Evolutionary conservation across 371 early-diverging fungal genomes (phyloP), one percentile per base, ranked within the genome.

Genomic region (Dentiscutata heterogama): DNA sequence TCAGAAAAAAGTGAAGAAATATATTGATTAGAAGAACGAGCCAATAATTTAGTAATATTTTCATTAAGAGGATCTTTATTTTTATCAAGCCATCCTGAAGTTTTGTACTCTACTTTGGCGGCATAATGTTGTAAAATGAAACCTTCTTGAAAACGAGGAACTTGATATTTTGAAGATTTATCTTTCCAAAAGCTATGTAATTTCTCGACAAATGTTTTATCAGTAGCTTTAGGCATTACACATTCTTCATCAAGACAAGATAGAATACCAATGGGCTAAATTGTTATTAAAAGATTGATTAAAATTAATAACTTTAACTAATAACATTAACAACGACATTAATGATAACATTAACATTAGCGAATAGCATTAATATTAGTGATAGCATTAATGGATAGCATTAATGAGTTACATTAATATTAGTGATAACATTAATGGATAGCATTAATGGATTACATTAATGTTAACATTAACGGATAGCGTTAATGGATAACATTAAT

Each of bases 61-160:
- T 99, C 99, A 87, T 99, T 99, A 65, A 99, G 90, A n/a, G 99
- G 98, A 85, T 99, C 99, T 88, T 99, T 99, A 93, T 99, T 99
- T 90, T 99, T 99, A 83, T 97, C 96, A 29, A 99, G 90, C 99
- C 99, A 99, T 6, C 97, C 99, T 3, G 88, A 84, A n/a, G 95
- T 95, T 74, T 89, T 92, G 86, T 99, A 99, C 84, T 98, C 97
- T 46, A 99, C 99, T 68, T 95, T 91, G 54, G 98, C 99, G 27
- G 99, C 99, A 87, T 99, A 99, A 87, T 99, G 99, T 63, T 95
- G 91, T 54, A 99, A 85, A 27, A 94, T 92, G 83, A 99, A 99
- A 0, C 97, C 97, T 82, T 96, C 93, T 82, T 94, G 92, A 89
- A 99, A 98, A 10, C 96, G 91, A 25, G 95, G 95, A 3, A 90